phyloP scores from a whole-genome alignment of 2,329 filamentous ascomycete genomes.

The Fusarium decemcellulare region DNA sequence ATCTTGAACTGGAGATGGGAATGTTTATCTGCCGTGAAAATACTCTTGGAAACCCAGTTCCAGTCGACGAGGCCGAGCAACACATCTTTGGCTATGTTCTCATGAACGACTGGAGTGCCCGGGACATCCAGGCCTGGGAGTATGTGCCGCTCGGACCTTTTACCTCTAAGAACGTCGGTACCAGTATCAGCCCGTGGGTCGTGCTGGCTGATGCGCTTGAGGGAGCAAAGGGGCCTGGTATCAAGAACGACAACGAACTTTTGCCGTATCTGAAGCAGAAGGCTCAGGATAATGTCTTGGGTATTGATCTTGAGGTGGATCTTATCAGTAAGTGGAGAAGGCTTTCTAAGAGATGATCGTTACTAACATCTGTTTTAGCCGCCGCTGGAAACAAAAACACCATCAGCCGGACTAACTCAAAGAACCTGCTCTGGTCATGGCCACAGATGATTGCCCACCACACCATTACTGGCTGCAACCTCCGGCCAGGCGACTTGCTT shows the following conservation, averaged over 20 bases:
- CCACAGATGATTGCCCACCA: slow-evolving; percentile 89
- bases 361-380: slow-evolving; percentile 42
- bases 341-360: accelerated
- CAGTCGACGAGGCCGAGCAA: slow-evolving; percentile 76
- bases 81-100: slow-evolving; percentile 79
- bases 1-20: slow-evolving; percentile 85
- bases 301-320: slow-evolving; percentile 56
- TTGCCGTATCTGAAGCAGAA: slow-evolving; percentile 70
- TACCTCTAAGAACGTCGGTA: slow-evolving; percentile 73
- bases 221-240: slow-evolving; percentile 41
- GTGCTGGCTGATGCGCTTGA: slow-evolving; percentile 71
- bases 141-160: slow-evolving; percentile 75
- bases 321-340: slow-evolving; percentile 52
- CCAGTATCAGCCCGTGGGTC: slow-evolving; percentile 74
- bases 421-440: slow-evolving; percentile 80
- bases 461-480: slow-evolving; percentile 81
- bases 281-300: slow-evolving; percentile 51
- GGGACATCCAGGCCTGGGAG: slow-evolving; percentile 74
- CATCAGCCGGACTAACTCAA: slow-evolving; percentile 53
- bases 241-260: slow-evolving; percentile 53
- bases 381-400: slow-evolving; percentile 49
- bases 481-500: slow-evolving; percentile 81
- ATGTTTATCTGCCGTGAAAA: slow-evolving; percentile 80
- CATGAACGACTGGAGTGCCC: slow-evolving; percentile 75
- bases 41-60: slow-evolving; percentile 75